Evolutionary conservation across 306 rosid genomes (phyloP).

Genomic region (Vachellia collinsii): DNA sequence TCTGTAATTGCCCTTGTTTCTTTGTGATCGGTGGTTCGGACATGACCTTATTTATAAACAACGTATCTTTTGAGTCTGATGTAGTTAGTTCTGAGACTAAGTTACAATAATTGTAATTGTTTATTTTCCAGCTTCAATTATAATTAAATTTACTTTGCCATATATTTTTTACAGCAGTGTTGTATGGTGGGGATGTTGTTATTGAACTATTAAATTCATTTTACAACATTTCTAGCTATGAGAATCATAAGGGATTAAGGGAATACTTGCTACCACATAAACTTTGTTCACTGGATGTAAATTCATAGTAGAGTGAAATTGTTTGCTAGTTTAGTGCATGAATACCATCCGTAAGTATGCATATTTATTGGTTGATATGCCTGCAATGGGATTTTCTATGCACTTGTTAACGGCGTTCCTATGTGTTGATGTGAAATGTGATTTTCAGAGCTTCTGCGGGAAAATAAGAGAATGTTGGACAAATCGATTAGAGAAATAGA

Average conservation of each 20-base stretch:
- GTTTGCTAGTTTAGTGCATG: constrained; percentile 16
- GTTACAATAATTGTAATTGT: background rate
- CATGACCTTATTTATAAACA: background rate
- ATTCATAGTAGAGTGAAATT: background rate
- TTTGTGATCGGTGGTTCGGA: background rate
- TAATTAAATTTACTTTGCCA: background rate
- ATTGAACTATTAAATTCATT: background rate
- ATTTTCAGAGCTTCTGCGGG: constrained; percentile 79
- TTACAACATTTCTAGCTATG: background rate
- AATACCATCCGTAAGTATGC: background rate
- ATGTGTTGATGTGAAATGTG: constrained; percentile 28
- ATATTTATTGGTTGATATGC: background rate
- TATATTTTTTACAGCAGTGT: background rate
- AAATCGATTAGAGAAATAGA: constrained; percentile 89
- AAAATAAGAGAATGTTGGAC: constrained; percentile 91
- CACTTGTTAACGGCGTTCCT: background rate
- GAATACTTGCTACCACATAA: background rate
- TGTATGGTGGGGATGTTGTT: background rate
- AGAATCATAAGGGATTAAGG: constrained; percentile 5
- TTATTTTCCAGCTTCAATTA: background rate
- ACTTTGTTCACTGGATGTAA: background rate
- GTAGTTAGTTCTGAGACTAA: background rate
- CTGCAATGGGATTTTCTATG: background rate
- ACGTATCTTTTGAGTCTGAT: background rate
- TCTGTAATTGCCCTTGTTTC: background rate